These are phyloP conservation scores for Zygotorulaspora florentina DNA, from an alignment of 805 yeast genomes.

Conservation along the genomic window DNA sequence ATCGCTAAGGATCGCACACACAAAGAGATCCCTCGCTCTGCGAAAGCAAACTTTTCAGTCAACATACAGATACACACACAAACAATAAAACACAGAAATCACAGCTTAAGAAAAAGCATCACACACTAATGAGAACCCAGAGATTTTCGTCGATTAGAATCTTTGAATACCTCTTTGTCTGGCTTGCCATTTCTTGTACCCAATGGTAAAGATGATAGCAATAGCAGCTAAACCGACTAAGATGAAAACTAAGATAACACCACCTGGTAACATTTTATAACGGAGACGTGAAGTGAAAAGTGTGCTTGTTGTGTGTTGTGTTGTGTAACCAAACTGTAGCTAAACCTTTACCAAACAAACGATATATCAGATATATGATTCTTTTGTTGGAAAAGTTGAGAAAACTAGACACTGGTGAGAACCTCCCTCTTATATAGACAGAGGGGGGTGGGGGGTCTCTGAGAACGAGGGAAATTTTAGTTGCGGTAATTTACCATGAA, in stretches of 20 bases:
- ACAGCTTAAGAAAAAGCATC: slow-evolving; percentile 1
- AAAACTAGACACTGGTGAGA: neutral
- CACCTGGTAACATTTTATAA: slow-evolving; percentile 59
- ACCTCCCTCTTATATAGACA: neutral
- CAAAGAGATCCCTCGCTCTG: neutral
- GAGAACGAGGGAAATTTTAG: slow-evolving; percentile 1
- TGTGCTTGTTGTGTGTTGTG: slow-evolving; percentile 6
- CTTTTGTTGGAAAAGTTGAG: neutral
- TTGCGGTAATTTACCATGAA: neutral
- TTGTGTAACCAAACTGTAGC: neutral
- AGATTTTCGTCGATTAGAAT: slow-evolving; percentile 23
- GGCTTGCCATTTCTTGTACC: slow-evolving; percentile 34
- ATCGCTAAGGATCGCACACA: neutral
- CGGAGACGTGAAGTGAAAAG: slow-evolving; percentile 5
- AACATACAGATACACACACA: slow-evolving; percentile 5
- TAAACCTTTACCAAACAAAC: neutral
- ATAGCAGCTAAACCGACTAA: slow-evolving; percentile 35
- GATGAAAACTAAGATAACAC: slow-evolving; percentile 67
- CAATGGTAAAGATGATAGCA: slow-evolving; percentile 31
- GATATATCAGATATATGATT: neutral
- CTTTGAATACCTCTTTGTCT: slow-evolving; percentile 39
- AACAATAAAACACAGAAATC: slow-evolving; percentile 3
- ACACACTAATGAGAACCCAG: slow-evolving; percentile 1
- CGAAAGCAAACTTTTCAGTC: neutral
- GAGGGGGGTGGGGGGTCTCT: neutral